Percentiles rank a stretch among this genome's conserved stretches.
Conservation (phyloP, 306 rosid species). For the Geum urbanum region DNA sequence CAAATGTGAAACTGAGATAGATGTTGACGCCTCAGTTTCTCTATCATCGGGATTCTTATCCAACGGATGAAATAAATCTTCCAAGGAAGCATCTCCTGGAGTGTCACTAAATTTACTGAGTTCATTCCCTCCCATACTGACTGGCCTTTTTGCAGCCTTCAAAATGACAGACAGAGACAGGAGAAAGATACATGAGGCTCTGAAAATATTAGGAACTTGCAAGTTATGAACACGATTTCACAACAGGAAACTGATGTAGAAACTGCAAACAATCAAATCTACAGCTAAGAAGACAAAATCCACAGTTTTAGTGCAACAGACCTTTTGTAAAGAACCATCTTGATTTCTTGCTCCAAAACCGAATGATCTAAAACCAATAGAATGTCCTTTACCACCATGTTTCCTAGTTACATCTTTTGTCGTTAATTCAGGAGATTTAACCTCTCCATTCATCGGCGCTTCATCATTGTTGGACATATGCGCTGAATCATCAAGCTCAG, state of each 20-base stretch:
- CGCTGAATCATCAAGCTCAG: slow-evolving; percentile 42
- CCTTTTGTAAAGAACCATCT: slow-evolving; percentile 65
- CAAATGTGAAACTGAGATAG: slow-evolving; percentile 55
- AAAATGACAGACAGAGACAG: slow-evolving; percentile 34
- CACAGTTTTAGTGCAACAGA: slow-evolving; percentile 23
- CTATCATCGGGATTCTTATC: slow-evolving; percentile 64
- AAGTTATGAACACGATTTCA: neutral
- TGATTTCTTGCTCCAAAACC: slow-evolving; percentile 70
- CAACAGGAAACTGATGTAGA: slow-evolving; percentile 5
- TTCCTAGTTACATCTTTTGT: slow-evolving; percentile 34
- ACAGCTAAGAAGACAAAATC: slow-evolving; percentile 12
- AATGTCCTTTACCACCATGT: slow-evolving; percentile 57
- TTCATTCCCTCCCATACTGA: slow-evolving; percentile 63
- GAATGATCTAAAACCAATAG: slow-evolving; percentile 51
- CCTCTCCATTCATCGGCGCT: slow-evolving; percentile 54
- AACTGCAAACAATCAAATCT: slow-evolving; percentile 10
- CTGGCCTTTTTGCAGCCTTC: slow-evolving; percentile 66
- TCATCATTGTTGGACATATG: slow-evolving; percentile 39
- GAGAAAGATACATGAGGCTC: slow-evolving; percentile 15
- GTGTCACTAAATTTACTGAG: slow-evolving; percentile 94
- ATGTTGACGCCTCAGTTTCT: slow-evolving; percentile 73
- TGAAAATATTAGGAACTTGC: neutral
- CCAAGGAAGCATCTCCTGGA: slow-evolving; percentile 96
- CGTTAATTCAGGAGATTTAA: slow-evolving; percentile 53
- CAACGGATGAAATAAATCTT: slow-evolving; percentile 82